A percentile compares a stretch with the other conserved stretches of the same genome.
These are phyloP conservation scores for Stylonectria norvegica DNA, from an alignment of 2,329 filamentous ascomycete genomes.

Conservation along the genomic window DNA sequence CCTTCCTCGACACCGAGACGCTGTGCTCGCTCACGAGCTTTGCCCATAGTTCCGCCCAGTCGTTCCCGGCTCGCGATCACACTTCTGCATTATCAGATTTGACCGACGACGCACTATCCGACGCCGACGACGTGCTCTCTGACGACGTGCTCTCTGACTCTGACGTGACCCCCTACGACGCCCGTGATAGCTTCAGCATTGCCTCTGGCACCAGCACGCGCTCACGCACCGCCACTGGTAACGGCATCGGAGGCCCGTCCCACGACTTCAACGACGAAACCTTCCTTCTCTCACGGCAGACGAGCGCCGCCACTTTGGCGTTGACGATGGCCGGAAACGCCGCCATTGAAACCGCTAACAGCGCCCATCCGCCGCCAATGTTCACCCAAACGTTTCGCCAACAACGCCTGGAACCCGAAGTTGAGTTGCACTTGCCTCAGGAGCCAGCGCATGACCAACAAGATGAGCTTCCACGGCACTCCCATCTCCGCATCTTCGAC, in stretches of 20 bases:
- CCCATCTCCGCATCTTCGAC: conserved; percentile 21
- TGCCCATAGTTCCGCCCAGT: conserved; percentile 3
- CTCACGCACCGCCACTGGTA: conserved; percentile 1
- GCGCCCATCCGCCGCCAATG: conserved; percentile 6
- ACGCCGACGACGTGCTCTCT: neutral
- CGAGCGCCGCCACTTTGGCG: conserved; percentile 22
- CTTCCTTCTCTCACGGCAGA: conserved; percentile 25
- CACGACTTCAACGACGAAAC: conserved; percentile 19
- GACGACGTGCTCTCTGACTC: neutral
- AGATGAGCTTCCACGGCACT: conserved; percentile 12
- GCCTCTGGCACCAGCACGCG: neutral
- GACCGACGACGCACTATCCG: conserved; percentile 3
- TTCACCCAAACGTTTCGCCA: conserved; percentile 1
- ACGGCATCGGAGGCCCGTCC: conserved; percentile 9
- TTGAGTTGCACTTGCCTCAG: conserved; percentile 17
- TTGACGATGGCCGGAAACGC: conserved; percentile 9
- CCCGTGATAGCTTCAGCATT: neutral
- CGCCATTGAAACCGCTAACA: conserved; percentile 8
- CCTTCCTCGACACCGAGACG: conserved; percentile 28
- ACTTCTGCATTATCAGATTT: conserved; percentile 6
- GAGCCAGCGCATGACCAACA: conserved; percentile 6
- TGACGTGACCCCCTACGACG: neutral
- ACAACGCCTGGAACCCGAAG: conserved; percentile 16
- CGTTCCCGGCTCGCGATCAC: neutral
- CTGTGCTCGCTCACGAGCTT: conserved; percentile 21